Evolutionary conservation across 1,284 basidiomycete genomes (phyloP).

Genomic region (Naganishia albida): DNA sequence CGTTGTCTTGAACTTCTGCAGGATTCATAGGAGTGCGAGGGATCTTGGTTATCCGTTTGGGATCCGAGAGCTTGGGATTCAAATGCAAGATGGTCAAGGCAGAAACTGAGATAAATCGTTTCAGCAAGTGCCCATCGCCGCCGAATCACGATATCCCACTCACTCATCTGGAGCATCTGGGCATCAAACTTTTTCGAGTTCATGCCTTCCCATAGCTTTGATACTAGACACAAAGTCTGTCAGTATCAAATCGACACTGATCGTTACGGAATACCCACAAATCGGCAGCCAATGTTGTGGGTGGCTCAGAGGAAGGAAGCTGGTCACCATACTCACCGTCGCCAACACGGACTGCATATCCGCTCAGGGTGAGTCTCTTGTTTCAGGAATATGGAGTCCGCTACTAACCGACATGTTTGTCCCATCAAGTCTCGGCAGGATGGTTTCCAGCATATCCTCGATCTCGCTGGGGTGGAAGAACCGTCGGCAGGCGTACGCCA

Average conservation of each 20-base stretch:
- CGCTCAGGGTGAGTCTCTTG: neutral
- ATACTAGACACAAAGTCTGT: constrained; percentile 53
- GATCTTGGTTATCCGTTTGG: constrained; percentile 31
- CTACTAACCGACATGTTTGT: constrained; percentile 65
- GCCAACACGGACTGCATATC: constrained; percentile 66
- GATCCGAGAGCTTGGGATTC: constrained; percentile 36
- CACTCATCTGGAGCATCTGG: constrained; percentile 69
- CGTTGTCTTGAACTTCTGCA: constrained; percentile 43
- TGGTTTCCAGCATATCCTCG: constrained; percentile 78
- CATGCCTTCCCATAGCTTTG: constrained; percentile 77
- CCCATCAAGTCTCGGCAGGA: constrained; percentile 69
- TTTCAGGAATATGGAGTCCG: constrained; percentile 1
- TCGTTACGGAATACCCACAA: constrained; percentile 45
- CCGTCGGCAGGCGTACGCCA: constrained; percentile 74
- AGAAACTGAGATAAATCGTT: constrained; percentile 26
- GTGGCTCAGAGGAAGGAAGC: constrained; percentile 74
- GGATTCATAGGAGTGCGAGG: constrained; percentile 20
- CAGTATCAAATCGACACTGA: neutral
- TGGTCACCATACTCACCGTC: constrained; percentile 76
- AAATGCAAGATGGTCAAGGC: constrained; percentile 34
- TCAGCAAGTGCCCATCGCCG: neutral
- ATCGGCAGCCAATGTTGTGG: constrained; percentile 78
- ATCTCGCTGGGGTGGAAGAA: constrained; percentile 90
- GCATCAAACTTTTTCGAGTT: constrained; percentile 84
- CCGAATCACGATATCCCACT: constrained; percentile 34